Evolutionary conservation across 139 green algal genomes (phyloP), one percentile per base, ranked within the genome.

Genomic region (Chlorella sp.): DNA sequence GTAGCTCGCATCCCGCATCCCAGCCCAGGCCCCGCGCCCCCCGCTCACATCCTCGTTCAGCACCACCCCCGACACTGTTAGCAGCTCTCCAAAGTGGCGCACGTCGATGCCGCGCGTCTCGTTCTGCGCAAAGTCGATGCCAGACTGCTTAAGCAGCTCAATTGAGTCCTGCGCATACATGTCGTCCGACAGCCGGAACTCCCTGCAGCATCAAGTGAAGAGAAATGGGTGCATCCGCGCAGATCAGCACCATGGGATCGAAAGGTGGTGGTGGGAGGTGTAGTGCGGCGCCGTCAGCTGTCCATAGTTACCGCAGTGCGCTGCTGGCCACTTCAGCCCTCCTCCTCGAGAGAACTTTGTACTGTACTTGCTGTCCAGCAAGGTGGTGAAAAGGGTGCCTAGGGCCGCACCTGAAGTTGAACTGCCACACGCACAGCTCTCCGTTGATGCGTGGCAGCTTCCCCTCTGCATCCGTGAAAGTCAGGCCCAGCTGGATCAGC

Each of bases 401-500:
- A 5, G 48, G 48, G 48, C 48, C 57, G 12, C 82, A 93, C 93
- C 93, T 95, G 93, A 99, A 99, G 92, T 99, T 99, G 92, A 99
- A 99, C 91, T 99, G 98, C 98, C 98, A 99, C 7, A 99, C 96
- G 87, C 95, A 98, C 12, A 98, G 95, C 92, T 99, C 96, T 4
- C 95, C 96, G 85, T 96, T 95, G 80, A 91, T 94, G 14, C 91
- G 75, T 0, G 98, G 98, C 76, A 99, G 93, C 75, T 97, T 97
- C 69, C 98, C 98, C 32, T 98, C 86, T 12, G 92, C 95, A 89
- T 99, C 96, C 3, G 96, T 97, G 92, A 99, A 98, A 42, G 98
- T 99, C 7, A 99, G 93, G 0, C 98, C 98, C 73, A 99, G 94
- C 95, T 99, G 98, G 16, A 99, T 99, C 30, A 99, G 94, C 94